phyloP scores from a whole-genome alignment of 1,139 yeast species.

The Saccharomycopsis hybrid region DNA sequence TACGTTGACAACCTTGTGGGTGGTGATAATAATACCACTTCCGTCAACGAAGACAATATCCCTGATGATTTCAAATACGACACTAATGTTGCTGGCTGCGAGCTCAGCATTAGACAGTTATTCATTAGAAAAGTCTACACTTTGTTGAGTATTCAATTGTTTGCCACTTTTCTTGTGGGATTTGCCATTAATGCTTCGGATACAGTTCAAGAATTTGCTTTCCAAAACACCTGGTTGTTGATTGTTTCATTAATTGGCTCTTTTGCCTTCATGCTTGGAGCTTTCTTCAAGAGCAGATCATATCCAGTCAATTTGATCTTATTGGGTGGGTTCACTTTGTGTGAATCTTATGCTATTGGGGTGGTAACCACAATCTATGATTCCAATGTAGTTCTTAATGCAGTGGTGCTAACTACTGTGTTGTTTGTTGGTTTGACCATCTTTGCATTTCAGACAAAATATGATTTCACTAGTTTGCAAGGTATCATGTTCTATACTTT shows the following conservation, averaged over 20 bases:
- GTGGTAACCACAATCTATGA: conserved; percentile 60
- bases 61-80: conserved; percentile 85
- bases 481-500: conserved; percentile 55
- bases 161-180: conserved; percentile 57
- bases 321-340: conserved; percentile 60
- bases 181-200: conserved; percentile 44
- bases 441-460: conserved; percentile 77
- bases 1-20: conserved; percentile 2
- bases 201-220: conserved; percentile 49
- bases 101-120: conserved; percentile 65
- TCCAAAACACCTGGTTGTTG: conserved; percentile 55
- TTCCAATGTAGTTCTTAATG: conserved; percentile 60
- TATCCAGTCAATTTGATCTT: conserved; percentile 60
- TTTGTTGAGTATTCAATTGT: conserved; percentile 57
- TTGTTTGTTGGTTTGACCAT: conserved; percentile 70
- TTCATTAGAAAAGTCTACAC: conserved; percentile 78
- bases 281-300: conserved; percentile 52
- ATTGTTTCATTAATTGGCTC: conserved; percentile 52
- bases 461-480: conserved; percentile 71
- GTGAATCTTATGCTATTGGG: conserved; percentile 72
- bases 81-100: conserved; percentile 72
- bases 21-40: not conserved
- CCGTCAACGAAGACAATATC: conserved; percentile 31
- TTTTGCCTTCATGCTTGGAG: conserved; percentile 55
- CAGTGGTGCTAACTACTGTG: conserved; percentile 60